These are phyloP conservation scores for Henningerozyma blattae DNA, from an alignment of 805 yeast species.

Conservation along the genomic window DNA sequence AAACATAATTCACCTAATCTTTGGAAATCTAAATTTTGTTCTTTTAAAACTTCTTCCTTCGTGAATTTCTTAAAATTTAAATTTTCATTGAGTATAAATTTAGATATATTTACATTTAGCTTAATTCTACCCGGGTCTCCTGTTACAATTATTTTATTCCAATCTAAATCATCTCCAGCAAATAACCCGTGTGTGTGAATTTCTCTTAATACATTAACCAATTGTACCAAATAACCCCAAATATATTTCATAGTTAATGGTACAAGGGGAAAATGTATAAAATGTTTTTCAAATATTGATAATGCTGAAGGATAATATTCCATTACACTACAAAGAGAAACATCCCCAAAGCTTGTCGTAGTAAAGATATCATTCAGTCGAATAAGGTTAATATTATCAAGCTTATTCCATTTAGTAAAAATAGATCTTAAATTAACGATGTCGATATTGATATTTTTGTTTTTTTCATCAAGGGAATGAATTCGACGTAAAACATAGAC, in stretches of 20 bases:
- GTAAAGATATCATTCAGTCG: constrained; percentile 74
- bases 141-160: constrained; percentile 63
- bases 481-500: constrained; percentile 67
- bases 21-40: constrained; percentile 44
- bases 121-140: constrained; percentile 56
- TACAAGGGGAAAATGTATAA: constrained; percentile 25
- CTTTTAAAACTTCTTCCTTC: constrained; percentile 8
- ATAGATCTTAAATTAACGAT: constrained; percentile 34
- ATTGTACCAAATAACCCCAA: constrained; percentile 70
- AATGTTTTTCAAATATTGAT: constrained; percentile 61
- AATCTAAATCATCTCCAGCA: constrained; percentile 44
- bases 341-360: constrained; percentile 73
- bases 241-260: constrained; percentile 47
- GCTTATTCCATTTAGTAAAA: constrained; percentile 55
- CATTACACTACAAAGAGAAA: constrained; percentile 63
- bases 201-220: constrained; percentile 53
- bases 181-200: constrained; percentile 51
- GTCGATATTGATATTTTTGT: constrained; percentile 35
- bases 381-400: constrained; percentile 43
- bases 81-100: constrained; percentile 54
- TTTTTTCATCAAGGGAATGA: constrained; percentile 47
- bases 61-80: constrained; percentile 23
- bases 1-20: constrained; percentile 41
- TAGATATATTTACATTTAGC: constrained; percentile 56
- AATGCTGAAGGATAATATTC: constrained; percentile 74